Evolutionary conservation across 2,329 filamentous ascomycete genomes (phyloP).

Genomic region (Gremmenia infestans): DNA sequence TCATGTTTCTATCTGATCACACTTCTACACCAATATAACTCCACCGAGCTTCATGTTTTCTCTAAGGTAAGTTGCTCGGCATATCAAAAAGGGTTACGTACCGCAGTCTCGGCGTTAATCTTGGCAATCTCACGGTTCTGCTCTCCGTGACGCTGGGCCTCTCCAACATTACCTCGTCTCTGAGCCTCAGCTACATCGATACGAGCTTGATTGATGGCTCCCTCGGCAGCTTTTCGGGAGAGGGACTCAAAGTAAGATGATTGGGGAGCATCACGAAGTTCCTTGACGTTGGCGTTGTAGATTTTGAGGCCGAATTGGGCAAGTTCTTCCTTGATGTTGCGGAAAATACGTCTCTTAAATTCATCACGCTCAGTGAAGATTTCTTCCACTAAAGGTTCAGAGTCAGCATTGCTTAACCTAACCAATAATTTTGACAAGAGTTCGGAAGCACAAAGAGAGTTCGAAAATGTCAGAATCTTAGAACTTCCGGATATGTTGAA

Average conservation of each 20-base stretch:
- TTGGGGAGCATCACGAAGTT: conserved; percentile 75
- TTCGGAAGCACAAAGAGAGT: no score
- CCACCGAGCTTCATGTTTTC: conserved; percentile 60
- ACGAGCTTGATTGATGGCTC: conserved; percentile 73
- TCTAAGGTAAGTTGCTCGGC: conserved; percentile 36
- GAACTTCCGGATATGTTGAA: no score
- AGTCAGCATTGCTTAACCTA: no score
- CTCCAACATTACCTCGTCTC: conserved; percentile 65
- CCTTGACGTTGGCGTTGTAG: conserved; percentile 73
- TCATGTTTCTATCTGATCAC: no score
- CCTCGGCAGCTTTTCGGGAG: conserved; percentile 78
- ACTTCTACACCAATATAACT: no score
- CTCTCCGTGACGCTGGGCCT: conserved; percentile 71
- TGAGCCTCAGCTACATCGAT: conserved; percentile 63
- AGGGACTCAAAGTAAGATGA: conserved; percentile 82
- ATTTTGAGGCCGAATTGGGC: conserved; percentile 75
- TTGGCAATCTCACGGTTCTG: conserved; percentile 84
- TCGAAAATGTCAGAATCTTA: no score
- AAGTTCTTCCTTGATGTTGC: conserved; percentile 55
- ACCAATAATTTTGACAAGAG: no score
- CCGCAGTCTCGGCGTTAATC: conserved; percentile 79
- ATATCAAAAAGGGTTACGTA: conserved; percentile 31
- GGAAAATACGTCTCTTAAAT: conserved; percentile 71
- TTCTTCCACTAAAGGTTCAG: conserved; percentile 13
- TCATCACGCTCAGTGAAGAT: conserved; percentile 67